Evolutionary conservation across 139 green algal genomes (phyloP).

Genomic region (Medakamo hakoo): DNA sequence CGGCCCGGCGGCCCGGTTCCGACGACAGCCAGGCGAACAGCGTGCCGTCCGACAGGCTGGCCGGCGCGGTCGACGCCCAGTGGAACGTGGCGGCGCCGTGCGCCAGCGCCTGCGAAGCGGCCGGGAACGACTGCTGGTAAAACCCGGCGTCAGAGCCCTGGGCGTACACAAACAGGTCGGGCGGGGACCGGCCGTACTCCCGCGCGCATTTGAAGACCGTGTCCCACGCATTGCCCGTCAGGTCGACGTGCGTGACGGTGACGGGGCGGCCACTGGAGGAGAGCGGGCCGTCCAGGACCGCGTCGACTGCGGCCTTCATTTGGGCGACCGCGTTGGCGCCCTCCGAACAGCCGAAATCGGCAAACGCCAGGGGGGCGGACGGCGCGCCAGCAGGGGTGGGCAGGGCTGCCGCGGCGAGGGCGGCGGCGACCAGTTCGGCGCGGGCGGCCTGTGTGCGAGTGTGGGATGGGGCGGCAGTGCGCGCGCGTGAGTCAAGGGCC

Average conservation of each 20-base stretch:
- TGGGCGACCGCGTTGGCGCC: background rate
- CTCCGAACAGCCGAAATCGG: background rate
- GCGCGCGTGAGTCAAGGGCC: too few species aligned
- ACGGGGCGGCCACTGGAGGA: too few species aligned
- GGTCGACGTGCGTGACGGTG: background rate
- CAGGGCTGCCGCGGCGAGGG: background rate
- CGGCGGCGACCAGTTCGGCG: background rate
- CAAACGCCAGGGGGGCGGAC: background rate
- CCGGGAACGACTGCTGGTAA: background rate
- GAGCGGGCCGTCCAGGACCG: background rate
- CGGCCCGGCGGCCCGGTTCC: background rate
- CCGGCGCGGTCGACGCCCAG: background rate
- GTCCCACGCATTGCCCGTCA: background rate
- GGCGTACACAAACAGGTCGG: background rate
- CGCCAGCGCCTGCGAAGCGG: background rate
- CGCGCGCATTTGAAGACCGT: background rate
- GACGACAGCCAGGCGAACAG: background rate
- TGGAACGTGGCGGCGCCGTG: background rate
- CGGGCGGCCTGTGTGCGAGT: background rate
- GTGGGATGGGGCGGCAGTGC: too few species aligned
- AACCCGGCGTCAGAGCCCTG: background rate
- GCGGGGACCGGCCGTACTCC: background rate
- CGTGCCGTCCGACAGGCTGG: background rate
- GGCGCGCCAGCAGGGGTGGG: too few species aligned
- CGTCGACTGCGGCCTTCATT: background rate